Base-by-base conservation (phyloP, 805 yeast species). In the Blastobotrys muscicola region DNA sequence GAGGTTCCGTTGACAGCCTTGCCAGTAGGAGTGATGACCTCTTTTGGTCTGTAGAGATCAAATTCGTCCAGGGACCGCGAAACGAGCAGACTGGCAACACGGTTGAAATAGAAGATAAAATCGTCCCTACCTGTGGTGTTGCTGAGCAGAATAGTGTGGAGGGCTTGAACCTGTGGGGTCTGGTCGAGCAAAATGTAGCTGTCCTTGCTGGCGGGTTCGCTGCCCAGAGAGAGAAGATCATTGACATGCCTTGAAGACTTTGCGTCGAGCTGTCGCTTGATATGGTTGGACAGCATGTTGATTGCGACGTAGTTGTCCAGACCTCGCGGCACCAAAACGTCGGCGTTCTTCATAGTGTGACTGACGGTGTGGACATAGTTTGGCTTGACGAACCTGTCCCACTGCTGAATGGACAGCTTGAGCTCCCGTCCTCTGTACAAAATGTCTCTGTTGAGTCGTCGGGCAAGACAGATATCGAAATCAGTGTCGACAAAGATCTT, bases 401-500 rank as follows among this genome's bases (percentile, higher is more conserved):
- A 92, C 58, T 92, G 98, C 51, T 76, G 72, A 46, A 92, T 71
- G 12, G 89, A 82, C 1, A 95, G 94, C 3, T 65, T 69, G 31
- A 89, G 66, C 53, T 89, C 95, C 47, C 98, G 69, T 1, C 94
- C 95, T 47, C 98, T 69, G 48, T 81, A 78, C 10, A 84, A 70
- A 42, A 86, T 87, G 60, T 92, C 98, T 56, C 98, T 71, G 3
- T 85, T 77, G 36, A 92, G 66, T 54, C 98, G 70, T 55, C 98
- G 71, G 3, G 95, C 89, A 53, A 92, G 70, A 62, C 98, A 92
- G 11, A 90, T 75, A 58, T 92, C 98, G 52, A 87, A 69, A 56
- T 89, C 97, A 2, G 97, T 92, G 53, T 90, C 97, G 2, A 92
- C 97, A 60, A 78, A 92, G 13, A 90, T 76, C 61, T 84, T 90